phyloP scores from a whole-genome alignment of 2,329 filamentous ascomycete genomes.

The Neonectria sp. region DNA sequence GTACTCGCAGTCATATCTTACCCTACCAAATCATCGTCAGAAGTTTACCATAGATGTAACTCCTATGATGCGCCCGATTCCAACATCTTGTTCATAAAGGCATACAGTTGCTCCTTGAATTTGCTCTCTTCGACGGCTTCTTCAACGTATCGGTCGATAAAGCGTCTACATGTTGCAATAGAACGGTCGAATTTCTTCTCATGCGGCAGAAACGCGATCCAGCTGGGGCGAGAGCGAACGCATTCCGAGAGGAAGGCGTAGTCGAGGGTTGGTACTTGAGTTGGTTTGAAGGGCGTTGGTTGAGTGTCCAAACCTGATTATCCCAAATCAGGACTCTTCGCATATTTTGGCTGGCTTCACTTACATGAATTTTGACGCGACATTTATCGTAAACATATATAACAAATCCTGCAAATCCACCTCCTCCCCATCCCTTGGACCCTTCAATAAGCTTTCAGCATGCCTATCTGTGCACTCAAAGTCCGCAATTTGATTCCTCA shows the following conservation, averaged over 20 bases:
- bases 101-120: constrained; percentile 58
- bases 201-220: constrained; percentile 52
- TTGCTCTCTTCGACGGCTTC: constrained; percentile 56
- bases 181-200: constrained; percentile 57
- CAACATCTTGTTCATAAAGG: constrained; percentile 72
- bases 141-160: constrained; percentile 64
- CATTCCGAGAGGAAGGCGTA: constrained; percentile 50
- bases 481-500: constrained; percentile 74
- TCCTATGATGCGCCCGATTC: constrained; percentile 60
- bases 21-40: constrained; percentile 57
- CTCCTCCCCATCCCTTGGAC: constrained; percentile 66
- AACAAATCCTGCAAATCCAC: constrained; percentile 77
- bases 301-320: too few relatives aligned
- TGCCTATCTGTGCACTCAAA: constrained; percentile 80
- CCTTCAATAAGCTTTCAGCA: constrained; percentile 71
- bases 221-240: constrained; percentile 57
- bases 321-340: constrained; percentile 46
- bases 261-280: too few relatives aligned
- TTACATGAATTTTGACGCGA: constrained; percentile 75
- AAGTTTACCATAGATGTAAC: constrained; percentile 64
- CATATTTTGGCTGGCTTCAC: constrained; percentile 51
- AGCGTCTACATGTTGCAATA: constrained; percentile 59
- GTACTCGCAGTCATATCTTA: too few relatives aligned
- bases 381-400: constrained; percentile 76
- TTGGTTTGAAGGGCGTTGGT: too few relatives aligned